phyloP scores from a whole-genome alignment of 2,329 filamentous ascomycete species.

The Pestalotiopsis sp. region DNA sequence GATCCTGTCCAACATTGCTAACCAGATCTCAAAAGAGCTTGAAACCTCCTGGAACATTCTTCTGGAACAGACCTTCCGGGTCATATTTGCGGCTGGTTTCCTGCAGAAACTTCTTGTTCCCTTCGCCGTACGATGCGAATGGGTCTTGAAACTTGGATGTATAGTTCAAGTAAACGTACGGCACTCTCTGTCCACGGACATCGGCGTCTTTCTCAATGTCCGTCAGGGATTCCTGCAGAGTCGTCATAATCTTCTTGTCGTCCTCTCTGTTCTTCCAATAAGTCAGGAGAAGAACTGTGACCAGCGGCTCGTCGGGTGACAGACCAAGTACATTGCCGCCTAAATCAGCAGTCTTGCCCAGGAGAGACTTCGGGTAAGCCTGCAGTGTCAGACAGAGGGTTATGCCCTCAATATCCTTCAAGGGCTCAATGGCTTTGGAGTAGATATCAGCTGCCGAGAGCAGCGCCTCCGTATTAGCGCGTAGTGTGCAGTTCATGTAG shows the following conservation, averaged over 20 bases:
- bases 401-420: neutral
- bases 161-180: constrained; percentile 23
- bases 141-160: constrained; percentile 21
- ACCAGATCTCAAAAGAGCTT: constrained; percentile 15
- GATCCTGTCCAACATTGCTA: too few species aligned
- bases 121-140: constrained; percentile 20
- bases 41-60: constrained; percentile 23
- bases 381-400: neutral
- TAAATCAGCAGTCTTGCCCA: neutral
- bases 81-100: constrained; percentile 27
- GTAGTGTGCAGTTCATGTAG: neutral
- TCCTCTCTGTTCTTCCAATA: neutral
- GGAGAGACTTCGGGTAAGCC: neutral
- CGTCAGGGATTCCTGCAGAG: neutral
- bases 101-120: constrained; percentile 19
- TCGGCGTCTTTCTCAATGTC: neutral
- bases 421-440: neutral
- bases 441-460: neutral
- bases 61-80: constrained; percentile 28
- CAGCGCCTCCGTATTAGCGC: neutral
- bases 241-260: neutral
- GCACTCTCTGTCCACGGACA: neutral
- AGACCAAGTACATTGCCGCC: neutral
- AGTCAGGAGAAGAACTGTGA: neutral
- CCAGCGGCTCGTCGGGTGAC: neutral